These are phyloP conservation scores for Ilyonectria sp. DNA, from an alignment of 2,329 filamentous ascomycete species.

Conservation along the genomic window DNA sequence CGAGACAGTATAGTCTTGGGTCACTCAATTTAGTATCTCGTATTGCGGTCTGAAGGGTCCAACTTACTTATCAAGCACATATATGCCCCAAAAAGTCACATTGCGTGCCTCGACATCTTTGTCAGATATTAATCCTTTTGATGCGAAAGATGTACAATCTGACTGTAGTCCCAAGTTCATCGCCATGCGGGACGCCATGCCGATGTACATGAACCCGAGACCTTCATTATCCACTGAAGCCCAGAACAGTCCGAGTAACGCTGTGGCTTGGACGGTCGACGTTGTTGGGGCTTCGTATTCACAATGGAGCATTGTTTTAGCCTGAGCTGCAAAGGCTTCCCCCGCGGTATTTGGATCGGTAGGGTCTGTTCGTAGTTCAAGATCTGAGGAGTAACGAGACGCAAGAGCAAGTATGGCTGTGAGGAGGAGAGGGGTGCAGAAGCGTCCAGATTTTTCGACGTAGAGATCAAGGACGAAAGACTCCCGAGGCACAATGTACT, in stretches of 20 bases:
- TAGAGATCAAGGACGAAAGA: conserved; percentile 26
- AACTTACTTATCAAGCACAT: conserved; percentile 25
- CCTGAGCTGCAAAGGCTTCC: conserved; percentile 26
- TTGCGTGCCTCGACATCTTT: conserved; percentile 22
- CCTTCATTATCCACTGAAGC: conserved; percentile 24
- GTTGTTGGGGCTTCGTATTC: conserved; percentile 31
- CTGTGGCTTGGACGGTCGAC: conserved; percentile 29
- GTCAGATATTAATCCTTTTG: conserved; percentile 15
- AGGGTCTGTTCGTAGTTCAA: conserved; percentile 25
- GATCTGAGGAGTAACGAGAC: conserved; percentile 21
- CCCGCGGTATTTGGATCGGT: conserved; percentile 29
- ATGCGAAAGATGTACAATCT: conserved; percentile 43
- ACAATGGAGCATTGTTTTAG: conserved; percentile 28
- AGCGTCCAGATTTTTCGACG: conserved; percentile 21
- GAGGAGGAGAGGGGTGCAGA: conserved; percentile 29
- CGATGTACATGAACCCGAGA: conserved; percentile 24
- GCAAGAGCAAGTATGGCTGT: conserved; percentile 29
- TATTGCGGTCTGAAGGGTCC: not conserved
- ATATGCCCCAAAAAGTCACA: conserved; percentile 20
- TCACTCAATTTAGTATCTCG: not conserved
- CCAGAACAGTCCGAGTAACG: conserved; percentile 16
- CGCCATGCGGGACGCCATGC: conserved; percentile 32
- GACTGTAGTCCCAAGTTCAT: conserved; percentile 32
- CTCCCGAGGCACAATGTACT: conserved; percentile 27
- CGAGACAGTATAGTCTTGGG: conserved; percentile 17